Base-by-base conservation (phyloP, 192 early-diverging fungal species). In the Polychytrium aggregatum region DNA sequence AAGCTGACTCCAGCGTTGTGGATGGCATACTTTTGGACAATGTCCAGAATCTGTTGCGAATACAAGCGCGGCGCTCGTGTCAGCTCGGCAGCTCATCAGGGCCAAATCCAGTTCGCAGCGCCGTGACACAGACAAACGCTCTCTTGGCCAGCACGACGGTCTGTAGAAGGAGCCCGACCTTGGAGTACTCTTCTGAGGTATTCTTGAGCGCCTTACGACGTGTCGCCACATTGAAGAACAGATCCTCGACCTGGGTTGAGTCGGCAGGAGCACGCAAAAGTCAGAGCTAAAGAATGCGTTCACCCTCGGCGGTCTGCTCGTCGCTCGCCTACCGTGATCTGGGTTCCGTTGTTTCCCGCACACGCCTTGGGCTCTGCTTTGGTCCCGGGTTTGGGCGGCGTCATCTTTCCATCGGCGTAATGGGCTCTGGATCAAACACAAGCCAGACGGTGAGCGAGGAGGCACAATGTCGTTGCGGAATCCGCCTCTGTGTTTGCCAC, bases 281-380 rank as follows among this genome's bases (percentile, higher is more conserved):
- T n/a, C n/a, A n/a, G n/a, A n/a, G n/a, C n/a, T n/a, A n/a, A n/a
- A n/a, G n/a, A n/a, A n/a, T n/a, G n/a, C n/a, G n/a, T n/a, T n/a
- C n/a, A n/a, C n/a, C n/a, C n/a, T n/a, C n/a, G n/a, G n/a, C n/a
- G n/a, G n/a, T n/a, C n/a, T n/a, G n/a, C n/a, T n/a, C n/a, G n/a
- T n/a, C n/a, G n/a, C n/a, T n/a, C n/a, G n/a, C 60, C 28, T 65
- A 85, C 92, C 34, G 82, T 83, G 28, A 98, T 91, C 40, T 85
- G 84, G 2, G 92, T 98, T 27, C 95, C 95, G 44, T 79, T 82
- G 56, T 97, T 98, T 10, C 92, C 96, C 10, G 93, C 93, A 56
- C 86, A 90, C 3, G 93, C 85, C 50, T 88, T 90, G 42, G 93
- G 90, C 13, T 89, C 88, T 25, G 79, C 60, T 38, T 52, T 70